Evolutionary conservation across 2,329 filamentous ascomycete genomes (phyloP), one percentile per base, ranked within the genome.

Genomic region (Colletotrichum lindemuthianum): DNA sequence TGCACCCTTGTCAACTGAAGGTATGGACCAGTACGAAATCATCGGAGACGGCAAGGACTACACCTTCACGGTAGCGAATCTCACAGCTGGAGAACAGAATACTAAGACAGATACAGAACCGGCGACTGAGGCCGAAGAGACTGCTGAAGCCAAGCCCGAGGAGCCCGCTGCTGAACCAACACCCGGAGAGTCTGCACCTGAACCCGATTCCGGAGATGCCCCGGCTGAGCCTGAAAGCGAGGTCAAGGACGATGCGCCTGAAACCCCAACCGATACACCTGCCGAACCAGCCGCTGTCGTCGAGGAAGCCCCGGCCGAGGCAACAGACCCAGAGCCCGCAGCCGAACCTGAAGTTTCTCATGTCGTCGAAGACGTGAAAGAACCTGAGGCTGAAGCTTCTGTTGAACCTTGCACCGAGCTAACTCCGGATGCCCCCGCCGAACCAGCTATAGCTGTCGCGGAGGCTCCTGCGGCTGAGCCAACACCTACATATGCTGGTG

Each of bases 11-110:
- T 51, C 58, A 36, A 48, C 58, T 40, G 61, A 65, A 65, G 61
- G 61, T 65, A 65, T 65, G 61, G 51, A 65, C 36, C 39, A 43
- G 50, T 65, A 65, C 36, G 51, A 56, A 56, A 51, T 65, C 37
- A 65, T 61, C 9, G 56, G 61, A 48, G 61, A 65, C 45, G 61
- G 61, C 61, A 65, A 65, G 56, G 58, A 55, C 55, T 56, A 41
- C 13, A 65, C 32, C 36, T 56, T 65, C 41, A 45, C 50, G 39
- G 45, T 33, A 39, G 58, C 47, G 0, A 56, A 40, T 15, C 50
- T 60, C 34, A 54, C 40, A 24, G 4, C 45, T 6, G 40, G 40
- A 15, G 33, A 15, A 50, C 41, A 65, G 6, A 58, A 65, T 61
- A 41, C 57, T 60, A 60, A 65, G 51, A 43, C 41, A 60, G 44